Base-by-base conservation (phyloP, 805 yeast genomes). In the Komagataella kurtzmanii region DNA sequence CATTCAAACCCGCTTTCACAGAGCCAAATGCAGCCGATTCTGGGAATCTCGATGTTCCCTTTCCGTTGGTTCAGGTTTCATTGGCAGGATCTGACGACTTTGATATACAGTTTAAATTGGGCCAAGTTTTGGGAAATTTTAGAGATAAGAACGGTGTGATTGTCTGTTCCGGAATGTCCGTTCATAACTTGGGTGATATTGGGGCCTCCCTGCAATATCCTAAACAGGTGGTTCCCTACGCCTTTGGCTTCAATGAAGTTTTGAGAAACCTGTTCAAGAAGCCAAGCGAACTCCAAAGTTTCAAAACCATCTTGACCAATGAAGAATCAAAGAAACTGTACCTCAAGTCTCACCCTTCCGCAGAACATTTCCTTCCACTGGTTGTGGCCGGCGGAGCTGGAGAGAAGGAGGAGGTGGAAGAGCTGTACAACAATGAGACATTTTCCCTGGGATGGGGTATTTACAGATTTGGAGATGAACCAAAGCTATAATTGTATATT, bases 81-180 rank as follows among this genome's bases (percentile, higher is more conserved):
- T 61, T 79, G 36, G 65, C 78, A 2, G 66, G 67, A 0, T 58
- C 70, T 1, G 66, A 69, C 5, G 72, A 69, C 52, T 71, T 77
- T 57, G 70, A 65, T 17, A 57, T 68, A 3, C 76, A 73, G 55
- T 73, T 67, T 59, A 70, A 74, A 55, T 64, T 86, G 48, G 95
- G 95, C 3, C 63, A 75, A 54, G 72, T 70, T 0, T 65, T 86
- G 50, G 60, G 74, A 14, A 66, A 70, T 43, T 76, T 79, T 56
- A 71, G 89, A 54, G 68, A 71, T 1, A 64, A 76, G 50, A 77
- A 76, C 50, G 79, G 77, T 19, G 53, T 79, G 52, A 67, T 86
- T 2, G 62, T 86, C 3, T 75, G 80, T 51, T 83, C 90, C 0
- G 95, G 95, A 3, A 83, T 84, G 86, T 72, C 88, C 5, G 93